These are phyloP conservation scores for Botrytis tulipae DNA, from an alignment of 2,329 filamentous ascomycete species.

Conservation along the genomic window DNA sequence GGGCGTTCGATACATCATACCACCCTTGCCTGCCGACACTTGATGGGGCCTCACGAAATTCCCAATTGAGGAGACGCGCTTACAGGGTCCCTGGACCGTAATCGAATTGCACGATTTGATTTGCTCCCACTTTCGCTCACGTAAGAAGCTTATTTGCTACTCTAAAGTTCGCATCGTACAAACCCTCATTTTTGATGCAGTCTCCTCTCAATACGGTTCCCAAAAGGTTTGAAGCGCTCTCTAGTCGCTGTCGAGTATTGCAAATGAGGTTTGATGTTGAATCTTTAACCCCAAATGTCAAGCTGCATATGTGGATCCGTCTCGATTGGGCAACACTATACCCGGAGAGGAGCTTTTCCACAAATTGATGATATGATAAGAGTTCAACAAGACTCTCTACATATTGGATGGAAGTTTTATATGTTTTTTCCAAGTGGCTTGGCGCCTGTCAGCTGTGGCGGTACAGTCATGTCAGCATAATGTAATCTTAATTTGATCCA, in stretches of 20 bases:
- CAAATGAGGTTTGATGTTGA: not conserved
- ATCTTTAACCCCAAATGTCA: not conserved
- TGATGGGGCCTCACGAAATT: slow-evolving; percentile 4
- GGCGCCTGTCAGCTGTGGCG: not conserved
- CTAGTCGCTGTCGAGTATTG: not conserved
- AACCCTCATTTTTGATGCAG: not conserved
- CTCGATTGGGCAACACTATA: not conserved
- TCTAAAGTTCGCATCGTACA: not conserved
- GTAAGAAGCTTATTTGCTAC: not conserved
- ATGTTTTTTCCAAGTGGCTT: not conserved
- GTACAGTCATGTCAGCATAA: not conserved
- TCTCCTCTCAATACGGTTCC: not conserved
- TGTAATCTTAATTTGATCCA: not conserved
- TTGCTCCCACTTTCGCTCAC: not conserved
- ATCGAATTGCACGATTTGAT: not conserved
- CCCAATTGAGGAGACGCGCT: not conserved
- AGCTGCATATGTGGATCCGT: not conserved
- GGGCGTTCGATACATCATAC: slow-evolving; percentile 20
- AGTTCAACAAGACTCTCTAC: not conserved
- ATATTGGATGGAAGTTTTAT: not conserved
- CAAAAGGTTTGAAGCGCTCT: not conserved
- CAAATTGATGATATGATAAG: not conserved
- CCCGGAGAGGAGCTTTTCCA: not conserved
- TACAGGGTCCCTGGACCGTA: not conserved
- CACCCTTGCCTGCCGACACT: slow-evolving; percentile 19